Percentiles rank a stretch among this genome's conserved stretches.
phyloP scores from a whole-genome alignment of 495 filamentous ascomycete species.

The Pyronema domesticum region DNA sequence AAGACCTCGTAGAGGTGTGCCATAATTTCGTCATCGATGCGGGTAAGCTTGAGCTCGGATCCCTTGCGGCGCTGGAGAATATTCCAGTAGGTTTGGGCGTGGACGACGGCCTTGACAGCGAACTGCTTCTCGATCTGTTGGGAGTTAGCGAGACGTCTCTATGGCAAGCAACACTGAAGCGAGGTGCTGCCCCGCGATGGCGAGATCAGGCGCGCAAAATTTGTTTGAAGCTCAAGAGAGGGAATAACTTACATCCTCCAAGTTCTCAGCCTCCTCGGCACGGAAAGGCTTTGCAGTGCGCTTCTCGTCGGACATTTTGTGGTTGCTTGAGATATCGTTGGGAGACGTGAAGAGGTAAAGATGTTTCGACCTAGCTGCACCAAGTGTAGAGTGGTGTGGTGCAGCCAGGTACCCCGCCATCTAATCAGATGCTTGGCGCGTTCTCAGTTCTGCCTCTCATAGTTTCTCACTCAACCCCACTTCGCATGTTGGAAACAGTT shows the following conservation, averaged over 20 bases:
- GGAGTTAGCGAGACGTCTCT: neutral
- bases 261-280: slow-evolving; percentile 54
- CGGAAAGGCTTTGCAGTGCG: slow-evolving; percentile 32
- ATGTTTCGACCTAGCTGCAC: neutral
- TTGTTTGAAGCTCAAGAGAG: neutral
- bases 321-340: neutral
- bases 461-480: no score
- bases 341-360: neutral
- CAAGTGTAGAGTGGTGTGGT: neutral
- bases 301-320: neutral
- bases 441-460: no score
- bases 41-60: slow-evolving; percentile 71
- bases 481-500: no score
- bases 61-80: slow-evolving; percentile 82
- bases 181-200: neutral
- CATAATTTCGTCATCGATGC: slow-evolving; percentile 85
- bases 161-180: neutral
- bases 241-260: slow-evolving; percentile 46
- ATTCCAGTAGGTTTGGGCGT: slow-evolving; percentile 89
- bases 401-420: neutral
- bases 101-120: slow-evolving; percentile 91
- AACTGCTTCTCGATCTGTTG: slow-evolving; percentile 96
- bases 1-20: slow-evolving; percentile 71
- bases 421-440: neutral
- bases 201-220: slow-evolving; percentile 7